Conservation (phyloP, 2,329 filamentous ascomycete genomes). For the Aureobasidium sp. region DNA sequence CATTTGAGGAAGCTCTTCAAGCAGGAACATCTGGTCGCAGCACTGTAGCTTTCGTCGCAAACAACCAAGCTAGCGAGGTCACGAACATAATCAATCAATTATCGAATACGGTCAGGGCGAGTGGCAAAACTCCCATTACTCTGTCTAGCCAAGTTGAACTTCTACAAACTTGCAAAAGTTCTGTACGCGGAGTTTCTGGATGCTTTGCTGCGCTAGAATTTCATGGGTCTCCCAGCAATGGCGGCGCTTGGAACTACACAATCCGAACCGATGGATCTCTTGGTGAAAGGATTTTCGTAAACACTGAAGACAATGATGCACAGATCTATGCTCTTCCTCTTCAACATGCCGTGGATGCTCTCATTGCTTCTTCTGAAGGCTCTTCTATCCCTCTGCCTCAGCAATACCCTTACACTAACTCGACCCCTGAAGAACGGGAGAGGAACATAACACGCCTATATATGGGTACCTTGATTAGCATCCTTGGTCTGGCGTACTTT, state of each 20-base stretch:
- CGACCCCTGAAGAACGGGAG: slow-evolving; percentile 60
- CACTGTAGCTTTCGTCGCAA: slow-evolving; percentile 73
- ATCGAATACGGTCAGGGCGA: slow-evolving; percentile 48
- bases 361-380: slow-evolving; percentile 55
- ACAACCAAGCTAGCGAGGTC: slow-evolving; percentile 61
- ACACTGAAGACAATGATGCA: slow-evolving; percentile 61
- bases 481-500: slow-evolving; percentile 72
- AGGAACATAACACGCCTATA: slow-evolving; percentile 61
- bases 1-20: slow-evolving; percentile 57
- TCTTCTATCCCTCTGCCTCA: slow-evolving; percentile 37
- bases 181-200: slow-evolving; percentile 54
- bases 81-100: slow-evolving; percentile 61
- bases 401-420: slow-evolving; percentile 70
- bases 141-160: slow-evolving; percentile 53
- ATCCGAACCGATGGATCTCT: slow-evolving; percentile 68
- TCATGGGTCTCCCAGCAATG: slow-evolving; percentile 66
- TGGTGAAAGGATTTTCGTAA: slow-evolving; percentile 57
- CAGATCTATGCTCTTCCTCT: slow-evolving; percentile 74
- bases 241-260: slow-evolving; percentile 79
- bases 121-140: slow-evolving; percentile 51
- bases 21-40: slow-evolving; percentile 53
- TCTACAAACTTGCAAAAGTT: slow-evolving; percentile 52
- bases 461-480: slow-evolving; percentile 66
- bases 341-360: slow-evolving; percentile 68
- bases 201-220: slow-evolving; percentile 74